A percentile compares a stretch with the other conserved stretches of the same genome.
Conservation (phyloP, 306 rosid species). For the Rosa rugosa region DNA sequence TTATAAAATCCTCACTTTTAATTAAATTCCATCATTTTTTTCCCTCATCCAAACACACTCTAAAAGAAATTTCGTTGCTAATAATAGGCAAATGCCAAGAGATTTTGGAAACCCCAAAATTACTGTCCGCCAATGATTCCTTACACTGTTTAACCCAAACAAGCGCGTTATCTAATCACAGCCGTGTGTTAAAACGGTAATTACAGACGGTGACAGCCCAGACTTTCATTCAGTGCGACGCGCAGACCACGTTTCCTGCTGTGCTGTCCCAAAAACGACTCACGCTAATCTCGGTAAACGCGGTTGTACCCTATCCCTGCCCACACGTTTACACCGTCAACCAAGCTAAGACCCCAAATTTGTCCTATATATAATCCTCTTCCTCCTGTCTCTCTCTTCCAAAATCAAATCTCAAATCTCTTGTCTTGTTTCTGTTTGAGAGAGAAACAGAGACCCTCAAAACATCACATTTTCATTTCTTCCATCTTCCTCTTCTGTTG, state of each 20-base stretch:
- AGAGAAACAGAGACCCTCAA: background rate
- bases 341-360: background rate
- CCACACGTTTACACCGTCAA: constrained; percentile 1
- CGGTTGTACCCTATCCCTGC: background rate
- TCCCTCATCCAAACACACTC: too few relatives aligned
- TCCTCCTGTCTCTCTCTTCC: background rate
- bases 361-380: background rate
- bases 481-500: too few relatives aligned
- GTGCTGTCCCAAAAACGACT: background rate
- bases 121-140: background rate
- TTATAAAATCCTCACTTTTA: too few relatives aligned
- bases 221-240: background rate
- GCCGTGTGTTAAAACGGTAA: background rate
- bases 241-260: background rate
- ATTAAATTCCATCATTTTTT: too few relatives aligned
- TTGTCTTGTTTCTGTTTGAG: background rate
- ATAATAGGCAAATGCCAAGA: too few relatives aligned
- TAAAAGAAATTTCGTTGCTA: background rate
- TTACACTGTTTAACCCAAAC: background rate
- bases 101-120: background rate
- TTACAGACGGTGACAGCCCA: background rate
- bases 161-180: too few relatives aligned
- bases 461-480: background rate
- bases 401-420: background rate
- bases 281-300: background rate